Percentiles rank a stretch among this genome's conserved stretches.
phyloP scores from a whole-genome alignment of 352 stramenopile species.

The Globisporangium nodosum region DNA sequence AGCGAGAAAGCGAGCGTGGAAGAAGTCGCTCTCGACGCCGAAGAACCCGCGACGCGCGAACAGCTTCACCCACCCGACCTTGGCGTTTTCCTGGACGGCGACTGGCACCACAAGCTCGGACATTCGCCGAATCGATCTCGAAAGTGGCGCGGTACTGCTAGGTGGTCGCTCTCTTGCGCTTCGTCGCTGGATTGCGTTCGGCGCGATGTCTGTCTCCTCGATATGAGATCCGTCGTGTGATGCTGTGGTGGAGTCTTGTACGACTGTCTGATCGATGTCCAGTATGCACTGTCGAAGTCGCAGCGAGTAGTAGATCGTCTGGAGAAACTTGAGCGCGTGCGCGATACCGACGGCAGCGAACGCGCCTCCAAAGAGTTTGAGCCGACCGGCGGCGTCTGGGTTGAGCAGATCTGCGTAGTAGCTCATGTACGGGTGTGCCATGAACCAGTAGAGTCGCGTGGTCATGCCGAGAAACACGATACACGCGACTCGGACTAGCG shows the following conservation, averaged over 20 bases:
- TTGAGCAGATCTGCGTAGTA: conserved; percentile 38
- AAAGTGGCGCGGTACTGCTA: background rate
- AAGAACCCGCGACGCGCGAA: conserved; percentile 24
- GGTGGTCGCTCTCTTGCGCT: background rate
- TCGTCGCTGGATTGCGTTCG: too few relatives aligned
- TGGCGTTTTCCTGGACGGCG: background rate
- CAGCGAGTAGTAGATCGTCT: conserved; percentile 8
- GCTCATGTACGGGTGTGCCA: conserved; percentile 28
- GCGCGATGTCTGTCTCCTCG: too few relatives aligned
- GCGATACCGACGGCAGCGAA: conserved; percentile 18
- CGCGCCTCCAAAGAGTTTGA: conserved; percentile 15
- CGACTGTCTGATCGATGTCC: background rate
- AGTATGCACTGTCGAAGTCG: background rate
- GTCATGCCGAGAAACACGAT: conserved; percentile 17
- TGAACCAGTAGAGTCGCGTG: conserved; percentile 21
- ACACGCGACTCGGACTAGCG: conserved; percentile 6
- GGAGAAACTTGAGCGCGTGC: conserved; percentile 13
- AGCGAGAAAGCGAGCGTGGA: conserved; percentile 19
- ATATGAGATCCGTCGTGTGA: background rate
- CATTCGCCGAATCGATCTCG: conserved; percentile 1
- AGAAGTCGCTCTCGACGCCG: conserved; percentile 29
- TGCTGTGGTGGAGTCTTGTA: background rate
- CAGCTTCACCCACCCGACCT: conserved; percentile 4
- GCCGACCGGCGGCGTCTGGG: conserved; percentile 10
- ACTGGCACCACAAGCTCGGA: background rate